Percentiles rank a stretch among this genome's conserved stretches.
Conservation (phyloP, 495 filamentous ascomycete genomes). For the Talaromyces wortmannii region DNA sequence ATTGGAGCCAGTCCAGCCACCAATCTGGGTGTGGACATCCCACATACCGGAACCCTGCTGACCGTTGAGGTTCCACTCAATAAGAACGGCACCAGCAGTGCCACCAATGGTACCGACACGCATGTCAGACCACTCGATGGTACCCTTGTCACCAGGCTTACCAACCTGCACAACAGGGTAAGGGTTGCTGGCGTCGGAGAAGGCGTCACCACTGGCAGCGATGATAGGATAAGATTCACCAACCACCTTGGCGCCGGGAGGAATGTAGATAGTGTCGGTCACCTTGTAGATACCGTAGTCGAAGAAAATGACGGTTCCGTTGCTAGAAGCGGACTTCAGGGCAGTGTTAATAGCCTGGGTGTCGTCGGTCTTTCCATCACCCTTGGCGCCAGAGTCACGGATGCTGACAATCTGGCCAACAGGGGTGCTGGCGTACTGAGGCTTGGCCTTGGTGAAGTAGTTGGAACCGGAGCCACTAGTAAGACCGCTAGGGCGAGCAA, state of each 20-base stretch:
- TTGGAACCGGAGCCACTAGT: slow-evolving; percentile 37
- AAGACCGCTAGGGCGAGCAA: slow-evolving; percentile 28
- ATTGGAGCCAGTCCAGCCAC: slow-evolving; percentile 42
- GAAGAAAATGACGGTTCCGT: slow-evolving; percentile 28
- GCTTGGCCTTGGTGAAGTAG: slow-evolving; percentile 57
- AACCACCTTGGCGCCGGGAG: slow-evolving; percentile 19
- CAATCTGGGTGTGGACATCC: slow-evolving; percentile 46
- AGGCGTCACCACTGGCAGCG: slow-evolving; percentile 44
- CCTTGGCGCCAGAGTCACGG: slow-evolving; percentile 42
- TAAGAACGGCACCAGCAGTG: slow-evolving; percentile 52
- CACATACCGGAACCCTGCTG: slow-evolving; percentile 32
- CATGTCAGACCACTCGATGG: slow-evolving; percentile 43
- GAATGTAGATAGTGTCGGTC: slow-evolving; percentile 24
- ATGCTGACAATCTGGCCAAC: slow-evolving; percentile 47
- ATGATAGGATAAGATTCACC: slow-evolving; percentile 47
- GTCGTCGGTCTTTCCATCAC: slow-evolving; percentile 63
- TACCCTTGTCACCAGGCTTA: slow-evolving; percentile 30
- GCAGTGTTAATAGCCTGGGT: slow-evolving; percentile 30
- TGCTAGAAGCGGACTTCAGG: slow-evolving; percentile 16
- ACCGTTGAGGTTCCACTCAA: slow-evolving; percentile 57
- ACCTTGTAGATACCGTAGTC: slow-evolving; percentile 27
- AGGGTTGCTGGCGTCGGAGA: slow-evolving; percentile 48
- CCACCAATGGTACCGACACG: slow-evolving; percentile 47
- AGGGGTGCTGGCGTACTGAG: slow-evolving; percentile 51
- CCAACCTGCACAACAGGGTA: slow-evolving; percentile 56